Base-by-base conservation (phyloP, 345 rosid genomes). In the Aethionema arabicum region DNA sequence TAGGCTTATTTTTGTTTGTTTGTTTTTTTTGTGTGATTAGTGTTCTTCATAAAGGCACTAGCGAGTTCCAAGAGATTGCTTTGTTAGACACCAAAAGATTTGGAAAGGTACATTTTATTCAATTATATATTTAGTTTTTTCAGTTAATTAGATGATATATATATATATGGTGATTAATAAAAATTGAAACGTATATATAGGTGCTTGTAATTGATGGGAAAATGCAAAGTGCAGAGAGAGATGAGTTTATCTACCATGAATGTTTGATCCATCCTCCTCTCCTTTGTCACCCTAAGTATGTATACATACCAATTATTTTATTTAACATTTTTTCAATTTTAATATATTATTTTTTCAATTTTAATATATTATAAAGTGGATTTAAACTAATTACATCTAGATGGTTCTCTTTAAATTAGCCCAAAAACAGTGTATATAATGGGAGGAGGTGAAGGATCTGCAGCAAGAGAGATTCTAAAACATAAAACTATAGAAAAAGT, bases 401-500 rank as follows among this genome's bases (percentile, higher is more conserved):
- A 27, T 37, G 49, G 12, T 11, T 44, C 5, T 65, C n/a, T n/a
- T 32, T 33, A 11, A 62, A 46, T 2, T 74, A 92, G 98, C 71
- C 98, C 98, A 0, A 79, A 71, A 60, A 77, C 73, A 0, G 80
- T 89, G 63, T 92, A 88, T 64, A 86, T 92, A 52, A 92, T 92
- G 98, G 98, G 98, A 58, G 96, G 96, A 27, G 98, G 96, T 4
- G 98, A 92, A 75, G 98, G 98, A n/a, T 92, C 98, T 54, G 86
- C 98, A 32, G 96, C 98, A n/a, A 86, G 98, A 64, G 98, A 92
- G 74, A 83, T 80, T 30, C 83, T 92, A 40, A 86, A 82, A 79
- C 96, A 92, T 63, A 67, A 68, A 33, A 65, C 85, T 0, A 75
- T 89, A 13, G 87, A 86, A 45, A 74, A 79, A 74, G 95, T 92